phyloP scores from a whole-genome alignment of 148 eudicot species.

The Amaranthus cruentus region DNA sequence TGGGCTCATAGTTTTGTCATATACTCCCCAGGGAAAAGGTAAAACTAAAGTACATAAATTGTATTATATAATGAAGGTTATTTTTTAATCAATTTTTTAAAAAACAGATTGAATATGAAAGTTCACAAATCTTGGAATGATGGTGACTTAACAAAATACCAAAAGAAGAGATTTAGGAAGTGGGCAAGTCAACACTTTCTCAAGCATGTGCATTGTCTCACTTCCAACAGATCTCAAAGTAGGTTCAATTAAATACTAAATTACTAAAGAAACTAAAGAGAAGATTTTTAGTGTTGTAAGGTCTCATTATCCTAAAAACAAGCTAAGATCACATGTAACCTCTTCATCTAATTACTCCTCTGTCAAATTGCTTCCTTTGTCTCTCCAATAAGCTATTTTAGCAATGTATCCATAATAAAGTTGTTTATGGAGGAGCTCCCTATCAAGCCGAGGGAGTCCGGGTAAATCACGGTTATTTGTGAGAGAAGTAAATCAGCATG shows the following conservation, averaged over 20 bases:
- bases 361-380: not conserved
- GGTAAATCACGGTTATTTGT: too few relatives aligned
- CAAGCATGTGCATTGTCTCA: slow-evolving; percentile 58
- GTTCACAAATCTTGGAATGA: slow-evolving; percentile 5
- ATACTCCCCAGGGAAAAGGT: not conserved
- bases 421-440: too few relatives aligned
- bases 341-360: not conserved
- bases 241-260: not conserved
- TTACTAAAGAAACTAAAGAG: not conserved
- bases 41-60: not conserved
- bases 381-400: too few relatives aligned
- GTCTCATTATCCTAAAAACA: slow-evolving; percentile 30
- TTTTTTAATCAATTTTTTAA: slow-evolving; percentile 7
- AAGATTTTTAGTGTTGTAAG: slow-evolving; percentile 13
- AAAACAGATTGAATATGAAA: not conserved
- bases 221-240: slow-evolving; percentile 31
- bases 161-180: slow-evolving; percentile 30
- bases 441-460: too few relatives aligned
- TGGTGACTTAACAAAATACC: slow-evolving; percentile 6
- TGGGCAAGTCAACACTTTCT: slow-evolving; percentile 37
- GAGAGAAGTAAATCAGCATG: too few relatives aligned
- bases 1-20: not conserved
- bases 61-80: not conserved
- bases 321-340: slow-evolving; percentile 32
- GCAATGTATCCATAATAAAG: too few relatives aligned